Percentiles rank a stretch among this genome's conserved stretches.
Conservation (phyloP, 2,329 filamentous ascomycete genomes). For the Ophiostoma himal-ulmi region DNA sequence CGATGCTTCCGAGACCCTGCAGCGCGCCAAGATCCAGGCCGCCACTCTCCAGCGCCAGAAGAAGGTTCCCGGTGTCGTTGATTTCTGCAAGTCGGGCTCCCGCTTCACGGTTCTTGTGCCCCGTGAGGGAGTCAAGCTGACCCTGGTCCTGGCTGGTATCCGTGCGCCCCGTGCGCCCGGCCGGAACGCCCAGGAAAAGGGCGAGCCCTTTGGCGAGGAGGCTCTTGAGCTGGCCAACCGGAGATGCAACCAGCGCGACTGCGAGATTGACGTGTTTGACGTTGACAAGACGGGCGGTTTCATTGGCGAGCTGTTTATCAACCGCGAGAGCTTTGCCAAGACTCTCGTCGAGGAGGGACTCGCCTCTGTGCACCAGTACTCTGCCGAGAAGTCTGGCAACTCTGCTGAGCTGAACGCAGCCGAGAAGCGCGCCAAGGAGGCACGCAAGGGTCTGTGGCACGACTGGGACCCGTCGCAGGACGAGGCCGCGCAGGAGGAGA, state of each 20-base stretch:
- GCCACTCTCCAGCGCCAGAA: conserved; percentile 83
- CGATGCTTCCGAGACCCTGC: conserved; percentile 85
- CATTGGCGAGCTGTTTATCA: conserved; percentile 89
- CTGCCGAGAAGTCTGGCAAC: conserved; percentile 91
- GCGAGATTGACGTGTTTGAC: conserved; percentile 90
- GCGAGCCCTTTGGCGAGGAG: conserved; percentile 92
- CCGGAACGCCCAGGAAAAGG: conserved; percentile 65
- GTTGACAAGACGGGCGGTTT: conserved; percentile 96
- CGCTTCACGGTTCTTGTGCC: conserved; percentile 89
- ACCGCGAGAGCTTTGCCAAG: conserved; percentile 94
- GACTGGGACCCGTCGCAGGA: conserved; percentile 91
- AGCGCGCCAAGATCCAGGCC: conserved; percentile 93
- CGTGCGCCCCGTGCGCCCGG: conserved; percentile 83
- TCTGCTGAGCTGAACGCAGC: conserved; percentile 80
- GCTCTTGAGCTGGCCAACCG: conserved; percentile 86
- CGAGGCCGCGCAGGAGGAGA: conserved; percentile 50
- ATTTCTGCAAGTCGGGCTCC: conserved; percentile 96
- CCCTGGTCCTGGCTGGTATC: conserved; percentile 88
- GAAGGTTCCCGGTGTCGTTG: conserved; percentile 86
- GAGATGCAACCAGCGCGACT: conserved; percentile 87
- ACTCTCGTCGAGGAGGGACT: conserved; percentile 88
- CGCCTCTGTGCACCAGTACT: conserved; percentile 87
- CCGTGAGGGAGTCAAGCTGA: conserved; percentile 88
- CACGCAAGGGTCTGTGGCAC: conserved; percentile 81
- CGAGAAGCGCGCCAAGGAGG: conserved; percentile 84